Evolutionary conservation across 352 stramenopile species (phyloP).

Genomic region (Phytophthora meadii): DNA sequence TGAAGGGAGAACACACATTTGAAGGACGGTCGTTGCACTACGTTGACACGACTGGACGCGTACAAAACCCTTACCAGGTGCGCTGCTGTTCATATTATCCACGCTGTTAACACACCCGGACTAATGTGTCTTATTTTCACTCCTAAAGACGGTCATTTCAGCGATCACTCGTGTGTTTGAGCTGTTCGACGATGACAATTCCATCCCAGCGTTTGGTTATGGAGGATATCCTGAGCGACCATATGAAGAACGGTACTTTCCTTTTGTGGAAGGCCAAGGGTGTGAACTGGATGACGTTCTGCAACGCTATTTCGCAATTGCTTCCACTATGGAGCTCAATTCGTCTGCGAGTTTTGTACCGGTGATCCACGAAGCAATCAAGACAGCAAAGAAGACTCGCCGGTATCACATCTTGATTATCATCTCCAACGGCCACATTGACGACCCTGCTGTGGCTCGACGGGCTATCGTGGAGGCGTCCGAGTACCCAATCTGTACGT

Average conservation of each 20-base stretch:
- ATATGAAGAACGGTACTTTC: conserved; percentile 50
- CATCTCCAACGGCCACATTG: conserved; percentile 79
- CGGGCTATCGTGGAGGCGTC: conserved; percentile 74
- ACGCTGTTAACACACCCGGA: not conserved
- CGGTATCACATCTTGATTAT: conserved; percentile 88
- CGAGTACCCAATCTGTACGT: conserved; percentile 82
- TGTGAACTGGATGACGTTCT: conserved; percentile 68
- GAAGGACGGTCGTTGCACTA: conserved; percentile 72
- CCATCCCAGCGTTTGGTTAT: conserved; percentile 79
- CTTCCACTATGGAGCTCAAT: conserved; percentile 68
- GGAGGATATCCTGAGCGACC: conserved; percentile 45
- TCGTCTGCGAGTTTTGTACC: conserved; percentile 71
- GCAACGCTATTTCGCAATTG: conserved; percentile 67
- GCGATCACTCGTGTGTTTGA: conserved; percentile 78
- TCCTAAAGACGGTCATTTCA: conserved; percentile 68
- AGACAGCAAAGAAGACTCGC: conserved; percentile 46
- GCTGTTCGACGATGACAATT: conserved; percentile 78
- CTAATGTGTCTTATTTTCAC: not conserved
- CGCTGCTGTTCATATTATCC: conserved; percentile 1
- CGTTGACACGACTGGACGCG: conserved; percentile 57
- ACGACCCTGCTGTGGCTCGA: conserved; percentile 61
- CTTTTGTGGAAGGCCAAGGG: conserved; percentile 47
- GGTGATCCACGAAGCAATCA: conserved; percentile 74
- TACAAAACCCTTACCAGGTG: conserved; percentile 71
- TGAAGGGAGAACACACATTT: conserved; percentile 73